Percentiles rank a stretch among this genome's conserved stretches.
phyloP scores from a whole-genome alignment of 2,329 filamentous ascomycete genomes.

The Paecilomyces fulvus region DNA sequence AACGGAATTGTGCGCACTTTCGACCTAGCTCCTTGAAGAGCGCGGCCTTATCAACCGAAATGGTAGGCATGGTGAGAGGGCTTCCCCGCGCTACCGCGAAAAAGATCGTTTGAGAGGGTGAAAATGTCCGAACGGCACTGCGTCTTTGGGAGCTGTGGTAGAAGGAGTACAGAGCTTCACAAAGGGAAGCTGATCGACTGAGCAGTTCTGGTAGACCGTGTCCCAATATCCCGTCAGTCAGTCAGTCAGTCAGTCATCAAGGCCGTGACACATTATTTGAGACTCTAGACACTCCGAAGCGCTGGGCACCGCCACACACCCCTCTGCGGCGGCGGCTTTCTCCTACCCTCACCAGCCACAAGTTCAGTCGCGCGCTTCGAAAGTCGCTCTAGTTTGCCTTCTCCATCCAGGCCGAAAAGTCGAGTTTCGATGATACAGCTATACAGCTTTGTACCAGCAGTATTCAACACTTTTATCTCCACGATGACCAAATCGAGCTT shows the following conservation, averaged over 20 bases:
- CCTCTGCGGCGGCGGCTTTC: slow-evolving; percentile 1
- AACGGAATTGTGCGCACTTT: slow-evolving; percentile 50
- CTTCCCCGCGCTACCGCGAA: slow-evolving; percentile 12
- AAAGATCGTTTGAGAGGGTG: neutral
- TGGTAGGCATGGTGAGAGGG: slow-evolving; percentile 74
- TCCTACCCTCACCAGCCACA: slow-evolving; percentile 20
- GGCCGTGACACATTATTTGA: neutral
- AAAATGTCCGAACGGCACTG: neutral
- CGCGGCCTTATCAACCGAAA: slow-evolving; percentile 89
- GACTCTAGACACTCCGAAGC: neutral
- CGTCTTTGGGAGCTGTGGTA: neutral
- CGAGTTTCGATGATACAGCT: too few relatives aligned
- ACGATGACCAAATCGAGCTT: too few relatives aligned
- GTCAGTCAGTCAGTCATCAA: neutral
- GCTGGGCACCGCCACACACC: slow-evolving; percentile 2
- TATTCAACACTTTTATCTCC: too few relatives aligned
- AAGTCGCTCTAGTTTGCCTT: too few relatives aligned
- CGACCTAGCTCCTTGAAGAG: slow-evolving; percentile 88
- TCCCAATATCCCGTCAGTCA: neutral
- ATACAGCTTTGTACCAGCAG: too few relatives aligned
- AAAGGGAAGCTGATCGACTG: neutral
- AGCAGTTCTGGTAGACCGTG: slow-evolving; percentile 1
- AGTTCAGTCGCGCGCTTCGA: neutral
- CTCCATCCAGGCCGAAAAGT: too few relatives aligned
- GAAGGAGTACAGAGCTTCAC: neutral